Percentiles rank a stretch among this genome's conserved stretches.
phyloP scores from a whole-genome alignment of 148 eudicot species.

The Fagopyrum tataricum region DNA sequence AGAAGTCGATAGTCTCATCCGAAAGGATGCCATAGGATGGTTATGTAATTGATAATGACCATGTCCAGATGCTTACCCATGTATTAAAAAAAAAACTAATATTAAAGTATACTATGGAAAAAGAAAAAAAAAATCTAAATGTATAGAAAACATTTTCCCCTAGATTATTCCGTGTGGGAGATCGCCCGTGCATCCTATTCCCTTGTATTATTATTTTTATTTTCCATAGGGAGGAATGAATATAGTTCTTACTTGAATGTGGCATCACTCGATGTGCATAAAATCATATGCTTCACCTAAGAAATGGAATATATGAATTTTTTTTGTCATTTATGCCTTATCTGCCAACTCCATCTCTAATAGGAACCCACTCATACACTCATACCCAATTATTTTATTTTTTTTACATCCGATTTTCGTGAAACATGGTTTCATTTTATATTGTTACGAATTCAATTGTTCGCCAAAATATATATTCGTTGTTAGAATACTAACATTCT shows the following conservation, averaged over 20 bases:
- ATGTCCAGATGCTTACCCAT: no score
- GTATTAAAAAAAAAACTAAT: no score
- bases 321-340: neutral
- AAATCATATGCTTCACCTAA: neutral
- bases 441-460: neutral
- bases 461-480: neutral
- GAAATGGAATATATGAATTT: conserved; percentile 5
- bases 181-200: no score
- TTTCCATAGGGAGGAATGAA: neutral
- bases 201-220: neutral
- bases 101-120: no score
- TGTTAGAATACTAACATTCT: neutral
- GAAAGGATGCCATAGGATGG: no score
- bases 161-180: no score
- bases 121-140: no score
- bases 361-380: conserved; percentile 1
- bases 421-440: neutral
- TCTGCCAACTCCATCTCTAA: conserved; percentile 10
- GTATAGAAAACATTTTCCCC: no score
- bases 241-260: no score
- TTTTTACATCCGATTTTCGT: neutral
- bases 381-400: neutral
- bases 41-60: no score
- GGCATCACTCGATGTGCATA: neutral
- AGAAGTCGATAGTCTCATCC: no score